These are phyloP conservation scores for Jackrogersella minutella DNA, from an alignment of 495 filamentous ascomycete species.

Conservation along the genomic window DNA sequence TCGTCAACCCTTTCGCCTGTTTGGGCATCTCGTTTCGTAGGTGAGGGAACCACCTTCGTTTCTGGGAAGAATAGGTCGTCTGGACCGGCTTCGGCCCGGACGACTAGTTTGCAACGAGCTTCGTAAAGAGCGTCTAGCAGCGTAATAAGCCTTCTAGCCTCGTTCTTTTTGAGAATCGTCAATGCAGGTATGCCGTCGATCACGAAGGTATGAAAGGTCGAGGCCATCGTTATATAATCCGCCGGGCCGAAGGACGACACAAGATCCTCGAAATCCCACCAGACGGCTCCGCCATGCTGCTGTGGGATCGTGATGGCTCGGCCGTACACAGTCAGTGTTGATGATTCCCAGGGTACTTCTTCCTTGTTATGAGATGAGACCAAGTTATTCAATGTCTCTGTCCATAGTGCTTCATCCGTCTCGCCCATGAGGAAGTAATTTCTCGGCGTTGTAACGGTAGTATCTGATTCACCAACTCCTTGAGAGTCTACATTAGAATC, in stretches of 20 bases:
- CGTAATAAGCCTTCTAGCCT: conserved; percentile 75
- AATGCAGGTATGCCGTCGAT: conserved; percentile 67
- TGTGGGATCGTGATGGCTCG: conserved; percentile 62
- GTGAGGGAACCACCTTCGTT: conserved; percentile 13
- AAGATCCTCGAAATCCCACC: conserved; percentile 68
- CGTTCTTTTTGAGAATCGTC: conserved; percentile 68
- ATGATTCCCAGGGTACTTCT: conserved; percentile 54
- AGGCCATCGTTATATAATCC: conserved; percentile 76
- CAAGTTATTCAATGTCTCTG: conserved; percentile 13
- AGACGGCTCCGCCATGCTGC: conserved; percentile 55
- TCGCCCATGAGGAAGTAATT: conserved; percentile 45
- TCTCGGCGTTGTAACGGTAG: conserved; percentile 29
- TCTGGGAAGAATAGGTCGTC: conserved; percentile 77
- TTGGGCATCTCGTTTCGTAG: conserved; percentile 2
- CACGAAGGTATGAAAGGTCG: conserved; percentile 73
- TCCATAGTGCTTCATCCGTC: conserved; percentile 30
- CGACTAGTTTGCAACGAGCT: conserved; percentile 68
- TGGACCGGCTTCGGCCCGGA: conserved; percentile 64
- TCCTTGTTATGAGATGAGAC: not conserved
- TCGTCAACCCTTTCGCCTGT: conserved; percentile 41
- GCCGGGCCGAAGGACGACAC: conserved; percentile 69
- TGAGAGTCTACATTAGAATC: conserved; percentile 2
- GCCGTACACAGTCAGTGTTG: conserved; percentile 65
- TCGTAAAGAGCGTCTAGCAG: conserved; percentile 77
- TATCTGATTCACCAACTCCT: conserved; percentile 1